A percentile compares a stretch with the other conserved stretches of the same genome.
These are phyloP conservation scores for Cryptococcus sp. DNA, from an alignment of 1,284 basidiomycete genomes.

Conservation along the genomic window DNA sequence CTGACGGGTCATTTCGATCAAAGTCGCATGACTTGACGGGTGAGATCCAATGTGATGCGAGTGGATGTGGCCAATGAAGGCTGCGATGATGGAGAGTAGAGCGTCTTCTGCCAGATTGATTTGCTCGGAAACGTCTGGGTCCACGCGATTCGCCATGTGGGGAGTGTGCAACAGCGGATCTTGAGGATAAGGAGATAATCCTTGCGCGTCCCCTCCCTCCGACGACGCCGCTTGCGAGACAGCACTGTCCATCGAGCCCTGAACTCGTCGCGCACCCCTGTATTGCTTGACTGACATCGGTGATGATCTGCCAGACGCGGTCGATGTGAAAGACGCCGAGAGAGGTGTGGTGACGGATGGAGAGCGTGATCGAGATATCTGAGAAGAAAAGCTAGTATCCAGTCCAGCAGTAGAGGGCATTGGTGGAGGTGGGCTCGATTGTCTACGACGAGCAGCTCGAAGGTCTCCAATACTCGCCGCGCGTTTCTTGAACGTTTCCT, in stretches of 20 bases:
- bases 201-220: neutral
- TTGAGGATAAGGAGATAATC: neutral
- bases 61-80: conserved; percentile 95
- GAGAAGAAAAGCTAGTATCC: neutral
- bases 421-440: conserved; percentile 39
- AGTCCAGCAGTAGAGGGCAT: conserved; percentile 16
- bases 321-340: conserved; percentile 17
- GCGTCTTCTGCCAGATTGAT: conserved; percentile 72
- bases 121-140: conserved; percentile 39
- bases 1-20: conserved; percentile 90
- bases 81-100: conserved; percentile 87
- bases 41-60: conserved; percentile 83
- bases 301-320: conserved; percentile 21
- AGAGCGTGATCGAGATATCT: conserved; percentile 12
- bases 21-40: conserved; percentile 83
- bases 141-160: neutral
- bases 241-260: conserved; percentile 22
- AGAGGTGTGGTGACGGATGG: conserved; percentile 18
- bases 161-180: neutral
- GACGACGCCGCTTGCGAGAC: neutral
- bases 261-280: conserved; percentile 10
- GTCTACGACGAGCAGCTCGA: conserved; percentile 43
- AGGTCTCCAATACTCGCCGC: conserved; percentile 59
- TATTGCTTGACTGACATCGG: conserved; percentile 15
- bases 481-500: conserved; percentile 28